Evolutionary conservation across 768 basidiomycete genomes (phyloP).

Genomic region (Rhodotorula taiwanensis): DNA sequence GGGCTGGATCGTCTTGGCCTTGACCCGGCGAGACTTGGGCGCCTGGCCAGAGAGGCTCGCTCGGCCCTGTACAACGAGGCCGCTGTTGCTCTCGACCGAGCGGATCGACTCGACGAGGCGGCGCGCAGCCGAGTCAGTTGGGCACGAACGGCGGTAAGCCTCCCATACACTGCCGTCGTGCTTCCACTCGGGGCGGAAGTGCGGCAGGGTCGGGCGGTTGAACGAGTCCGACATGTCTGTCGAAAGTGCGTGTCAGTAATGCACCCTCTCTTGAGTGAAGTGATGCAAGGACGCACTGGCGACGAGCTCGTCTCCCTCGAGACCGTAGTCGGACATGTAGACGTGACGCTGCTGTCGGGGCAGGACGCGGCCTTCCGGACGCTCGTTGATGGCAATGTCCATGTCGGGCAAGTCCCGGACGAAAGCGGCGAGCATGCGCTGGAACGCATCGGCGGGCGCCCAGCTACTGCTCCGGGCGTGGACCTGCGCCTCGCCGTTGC

Average conservation of each 20-base stretch:
- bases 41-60: constrained; percentile 35
- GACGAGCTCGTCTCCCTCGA: constrained; percentile 29
- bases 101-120: constrained; percentile 74
- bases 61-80: constrained; percentile 34
- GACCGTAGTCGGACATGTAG: constrained; percentile 36
- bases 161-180: constrained; percentile 86
- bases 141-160: constrained; percentile 83
- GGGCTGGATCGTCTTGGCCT: constrained; percentile 22
- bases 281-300: constrained; percentile 35
- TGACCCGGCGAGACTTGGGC: constrained; percentile 41
- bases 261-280: background rate
- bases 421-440: constrained; percentile 39
- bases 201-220: constrained; percentile 41
- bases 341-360: constrained; percentile 34
- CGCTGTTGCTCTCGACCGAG: constrained; percentile 41
- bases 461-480: constrained; percentile 40
- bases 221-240: constrained; percentile 39
- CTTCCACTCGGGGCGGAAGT: constrained; percentile 76
- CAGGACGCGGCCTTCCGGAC: constrained; percentile 85
- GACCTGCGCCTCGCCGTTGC: constrained; percentile 38
- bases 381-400: constrained; percentile 88
- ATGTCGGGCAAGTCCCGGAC: constrained; percentile 71
- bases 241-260: too few relatives aligned
- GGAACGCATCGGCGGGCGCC: constrained; percentile 41
- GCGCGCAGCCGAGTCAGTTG: constrained; percentile 68